A percentile compares a stretch with the other conserved stretches of the same genome.
phyloP scores from a whole-genome alignment of 148 eudicot species.

The Nepenthes gracilis region DNA sequence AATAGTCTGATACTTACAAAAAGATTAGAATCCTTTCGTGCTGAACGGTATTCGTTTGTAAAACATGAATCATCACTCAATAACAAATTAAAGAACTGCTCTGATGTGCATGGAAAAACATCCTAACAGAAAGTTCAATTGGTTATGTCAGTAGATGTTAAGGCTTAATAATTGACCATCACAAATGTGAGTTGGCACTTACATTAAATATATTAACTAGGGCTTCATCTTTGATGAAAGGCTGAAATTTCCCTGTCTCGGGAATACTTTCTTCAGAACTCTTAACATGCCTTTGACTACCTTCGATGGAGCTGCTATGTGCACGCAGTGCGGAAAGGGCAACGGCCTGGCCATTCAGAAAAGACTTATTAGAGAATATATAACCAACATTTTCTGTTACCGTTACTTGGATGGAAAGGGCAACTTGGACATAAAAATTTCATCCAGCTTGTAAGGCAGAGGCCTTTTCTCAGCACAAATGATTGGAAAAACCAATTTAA shows the following conservation, averaged over 20 bases:
- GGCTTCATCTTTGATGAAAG: slow-evolving; percentile 82
- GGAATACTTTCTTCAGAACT: slow-evolving; percentile 44
- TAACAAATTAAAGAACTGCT: slow-evolving; percentile 62
- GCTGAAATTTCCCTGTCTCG: slow-evolving; percentile 44
- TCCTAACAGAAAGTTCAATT: slow-evolving; percentile 32
- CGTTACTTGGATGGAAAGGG: not conserved
- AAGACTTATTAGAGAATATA: not conserved
- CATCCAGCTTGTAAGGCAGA: not conserved
- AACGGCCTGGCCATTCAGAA: slow-evolving; percentile 37
- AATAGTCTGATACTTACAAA: slow-evolving; percentile 21
- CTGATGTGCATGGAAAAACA: slow-evolving; percentile 64
- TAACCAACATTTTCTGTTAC: not conserved
- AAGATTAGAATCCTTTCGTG: slow-evolving; percentile 77
- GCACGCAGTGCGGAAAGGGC: slow-evolving; percentile 85
- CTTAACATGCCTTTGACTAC: slow-evolving; percentile 29
- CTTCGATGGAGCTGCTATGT: slow-evolving; percentile 60
- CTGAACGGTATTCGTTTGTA: slow-evolving; percentile 55
- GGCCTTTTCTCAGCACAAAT: no score
- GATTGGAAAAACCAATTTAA: no score
- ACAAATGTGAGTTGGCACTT: slow-evolving; percentile 8
- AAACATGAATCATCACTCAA: slow-evolving; percentile 63
- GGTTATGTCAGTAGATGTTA: not conserved
- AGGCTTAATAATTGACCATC: not conserved
- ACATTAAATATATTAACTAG: slow-evolving; percentile 57
- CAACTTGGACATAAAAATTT: not conserved